phyloP scores from a whole-genome alignment of 441 rosid species.

The Corymbia citriodora region DNA sequence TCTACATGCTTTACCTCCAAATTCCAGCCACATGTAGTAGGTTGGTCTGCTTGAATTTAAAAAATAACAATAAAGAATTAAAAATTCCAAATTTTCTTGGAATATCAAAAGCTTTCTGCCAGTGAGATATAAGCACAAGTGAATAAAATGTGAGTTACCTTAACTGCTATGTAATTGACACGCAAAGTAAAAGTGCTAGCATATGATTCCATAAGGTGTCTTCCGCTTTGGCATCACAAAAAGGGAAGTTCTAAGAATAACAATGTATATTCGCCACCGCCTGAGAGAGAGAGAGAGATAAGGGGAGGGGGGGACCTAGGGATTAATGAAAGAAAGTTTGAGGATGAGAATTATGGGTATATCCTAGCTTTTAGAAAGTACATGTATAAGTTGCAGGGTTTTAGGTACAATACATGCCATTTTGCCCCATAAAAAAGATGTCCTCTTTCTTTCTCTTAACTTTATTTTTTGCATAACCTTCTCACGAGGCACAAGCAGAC shows the following conservation, averaged over 20 bases:
- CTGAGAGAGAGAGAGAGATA: constrained; percentile 4
- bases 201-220: neutral
- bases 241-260: neutral
- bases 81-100: neutral
- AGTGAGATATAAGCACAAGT: neutral
- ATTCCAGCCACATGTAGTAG: neutral
- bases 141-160: neutral
- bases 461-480: neutral
- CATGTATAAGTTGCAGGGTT: constrained; percentile 30
- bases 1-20: neutral
- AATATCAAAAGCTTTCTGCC: neutral
- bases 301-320: constrained; percentile 18
- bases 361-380: constrained; percentile 72
- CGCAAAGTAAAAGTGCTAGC: neutral
- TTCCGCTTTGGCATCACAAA: neutral
- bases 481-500: constrained; percentile 39
- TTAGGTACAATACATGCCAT: constrained; percentile 41
- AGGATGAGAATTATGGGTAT: constrained; percentile 16
- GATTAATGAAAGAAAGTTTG: constrained; percentile 35
- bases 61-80: neutral
- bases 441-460: constrained; percentile 15
- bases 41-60: neutral
- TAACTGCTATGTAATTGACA: neutral
- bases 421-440: constrained; percentile 40
- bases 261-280: neutral